A percentile compares a stretch with the other conserved stretches of the same genome.
These are phyloP conservation scores for Entophlyctis luteolus DNA, from an alignment of 192 early-diverging fungal species.

Conservation along the genomic window DNA sequence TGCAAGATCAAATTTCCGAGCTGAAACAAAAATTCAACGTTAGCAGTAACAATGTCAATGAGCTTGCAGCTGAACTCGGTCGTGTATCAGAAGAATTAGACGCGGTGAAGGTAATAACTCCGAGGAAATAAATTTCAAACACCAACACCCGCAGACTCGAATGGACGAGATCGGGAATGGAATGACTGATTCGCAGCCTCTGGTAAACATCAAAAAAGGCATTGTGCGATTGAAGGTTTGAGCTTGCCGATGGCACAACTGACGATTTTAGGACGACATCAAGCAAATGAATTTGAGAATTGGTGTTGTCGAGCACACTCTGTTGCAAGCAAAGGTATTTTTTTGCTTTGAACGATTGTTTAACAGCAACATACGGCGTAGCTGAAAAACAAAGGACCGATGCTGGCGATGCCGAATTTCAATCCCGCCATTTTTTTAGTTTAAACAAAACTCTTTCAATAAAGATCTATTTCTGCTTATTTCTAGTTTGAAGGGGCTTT, in stretches of 20 bases:
- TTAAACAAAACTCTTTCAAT: not conserved
- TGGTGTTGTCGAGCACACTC: conserved; percentile 56
- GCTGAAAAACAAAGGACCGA: conserved; percentile 21
- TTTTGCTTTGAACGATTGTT: not conserved
- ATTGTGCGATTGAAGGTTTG: conserved; percentile 48
- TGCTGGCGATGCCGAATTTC: conserved; percentile 15
- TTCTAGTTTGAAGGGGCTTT: not conserved
- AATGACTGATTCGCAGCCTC: conserved; percentile 63
- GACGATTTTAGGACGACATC: conserved; percentile 40
- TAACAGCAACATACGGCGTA: not conserved
- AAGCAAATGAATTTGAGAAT: conserved; percentile 61
- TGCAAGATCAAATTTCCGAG: conserved; percentile 50
- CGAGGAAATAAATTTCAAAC: conserved; percentile 8
- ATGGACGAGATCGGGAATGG: conserved; percentile 63
- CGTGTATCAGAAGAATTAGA: conserved; percentile 55
- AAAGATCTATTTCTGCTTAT: not conserved
- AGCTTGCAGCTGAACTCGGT: conserved; percentile 44
- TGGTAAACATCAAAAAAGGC: conserved; percentile 54
- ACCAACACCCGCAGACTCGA: conserved; percentile 23
- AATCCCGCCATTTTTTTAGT: conserved; percentile 11
- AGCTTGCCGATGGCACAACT: not conserved
- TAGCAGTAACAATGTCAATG: conserved; percentile 46
- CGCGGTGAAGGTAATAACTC: conserved; percentile 44
- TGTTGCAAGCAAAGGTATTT: conserved; percentile 46
- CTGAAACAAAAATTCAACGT: conserved; percentile 54